Conservation (phyloP, 2,329 filamentous ascomycete genomes). For the Nigrospora osmanthi region DNA sequence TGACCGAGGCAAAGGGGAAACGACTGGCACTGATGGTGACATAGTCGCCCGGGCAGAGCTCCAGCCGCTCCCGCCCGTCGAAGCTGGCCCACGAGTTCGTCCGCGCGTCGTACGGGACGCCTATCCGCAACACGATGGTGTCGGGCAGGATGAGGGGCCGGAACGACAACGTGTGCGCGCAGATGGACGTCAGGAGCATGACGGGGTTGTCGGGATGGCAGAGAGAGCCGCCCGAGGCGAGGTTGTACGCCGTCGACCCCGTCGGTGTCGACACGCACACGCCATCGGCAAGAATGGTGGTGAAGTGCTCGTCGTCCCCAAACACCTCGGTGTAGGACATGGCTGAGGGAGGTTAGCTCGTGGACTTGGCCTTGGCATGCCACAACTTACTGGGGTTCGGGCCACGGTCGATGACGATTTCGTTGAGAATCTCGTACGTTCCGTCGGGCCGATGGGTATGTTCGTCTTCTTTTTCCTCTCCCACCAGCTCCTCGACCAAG, state of each 20-base stretch:
- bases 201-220: conserved; percentile 96
- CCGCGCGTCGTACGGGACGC: conserved; percentile 88
- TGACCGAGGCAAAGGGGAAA: conserved; percentile 72
- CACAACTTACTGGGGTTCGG: conserved; percentile 73
- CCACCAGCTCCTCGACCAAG: conserved; percentile 83
- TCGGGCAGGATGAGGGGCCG: conserved; percentile 94
- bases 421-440: conserved; percentile 87
- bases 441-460: conserved; percentile 79
- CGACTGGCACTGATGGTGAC: conserved; percentile 75
- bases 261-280: conserved; percentile 92
- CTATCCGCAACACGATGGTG: conserved; percentile 85
- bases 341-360: conserved; percentile 36
- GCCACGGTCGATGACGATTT: conserved; percentile 91
- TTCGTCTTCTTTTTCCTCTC: conserved; percentile 75
- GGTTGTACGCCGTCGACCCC: conserved; percentile 90
- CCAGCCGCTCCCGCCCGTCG: conserved; percentile 83
- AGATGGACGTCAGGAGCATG: conserved; percentile 89
- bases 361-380: background rate
- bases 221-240: conserved; percentile 88
- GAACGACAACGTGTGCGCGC: conserved; percentile 90
- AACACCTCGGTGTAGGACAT: conserved; percentile 92
- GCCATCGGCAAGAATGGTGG: conserved; percentile 85
- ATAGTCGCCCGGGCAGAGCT: conserved; percentile 72
- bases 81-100: conserved; percentile 96
- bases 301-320: conserved; percentile 92